Conservation (phyloP, 768 basidiomycete genomes). For the Leucocoprinus leucothites region DNA sequence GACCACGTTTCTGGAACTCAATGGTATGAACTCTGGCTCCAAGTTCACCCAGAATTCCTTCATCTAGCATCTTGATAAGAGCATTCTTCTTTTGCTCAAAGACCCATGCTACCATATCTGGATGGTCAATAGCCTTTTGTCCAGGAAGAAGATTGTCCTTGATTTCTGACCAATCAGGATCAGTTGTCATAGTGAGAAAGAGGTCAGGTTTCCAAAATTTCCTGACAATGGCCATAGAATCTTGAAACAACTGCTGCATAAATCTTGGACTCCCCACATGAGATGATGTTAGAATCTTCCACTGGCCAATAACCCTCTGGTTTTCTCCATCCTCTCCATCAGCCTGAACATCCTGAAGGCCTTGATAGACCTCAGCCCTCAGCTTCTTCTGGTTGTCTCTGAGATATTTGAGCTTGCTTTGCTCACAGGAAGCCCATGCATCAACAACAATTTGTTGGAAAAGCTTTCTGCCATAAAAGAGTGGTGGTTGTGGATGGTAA, state of each 20-base stretch:
- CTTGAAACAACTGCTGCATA: slow-evolving; percentile 43
- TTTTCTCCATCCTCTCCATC: no score
- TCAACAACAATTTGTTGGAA: no score
- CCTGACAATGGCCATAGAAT: slow-evolving; percentile 42
- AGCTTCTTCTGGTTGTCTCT: no score
- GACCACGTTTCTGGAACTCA: slow-evolving; percentile 52
- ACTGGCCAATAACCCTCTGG: no score
- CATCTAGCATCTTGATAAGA: slow-evolving; percentile 32
- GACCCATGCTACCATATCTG: slow-evolving; percentile 46
- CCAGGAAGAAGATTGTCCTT: neutral
- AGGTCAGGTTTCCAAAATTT: slow-evolving; percentile 30
- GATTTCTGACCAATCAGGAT: slow-evolving; percentile 40
- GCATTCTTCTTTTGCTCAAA: slow-evolving; percentile 42
- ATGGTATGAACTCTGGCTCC: slow-evolving; percentile 46
- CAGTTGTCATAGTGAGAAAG: slow-evolving; percentile 54
- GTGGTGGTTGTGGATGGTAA: no score
- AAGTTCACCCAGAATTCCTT: slow-evolving; percentile 36
- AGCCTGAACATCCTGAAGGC: no score
- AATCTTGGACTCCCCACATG: slow-evolving; percentile 36
- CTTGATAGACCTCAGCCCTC: no score
- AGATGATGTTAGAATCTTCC: no score
- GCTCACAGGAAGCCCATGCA: no score
- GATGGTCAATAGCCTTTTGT: slow-evolving; percentile 29
- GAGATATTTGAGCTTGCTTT: no score
- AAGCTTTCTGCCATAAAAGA: no score